These are phyloP conservation scores for Fagopyrum esculentum DNA, from an alignment of 148 eudicot genomes.

Conservation along the genomic window DNA sequence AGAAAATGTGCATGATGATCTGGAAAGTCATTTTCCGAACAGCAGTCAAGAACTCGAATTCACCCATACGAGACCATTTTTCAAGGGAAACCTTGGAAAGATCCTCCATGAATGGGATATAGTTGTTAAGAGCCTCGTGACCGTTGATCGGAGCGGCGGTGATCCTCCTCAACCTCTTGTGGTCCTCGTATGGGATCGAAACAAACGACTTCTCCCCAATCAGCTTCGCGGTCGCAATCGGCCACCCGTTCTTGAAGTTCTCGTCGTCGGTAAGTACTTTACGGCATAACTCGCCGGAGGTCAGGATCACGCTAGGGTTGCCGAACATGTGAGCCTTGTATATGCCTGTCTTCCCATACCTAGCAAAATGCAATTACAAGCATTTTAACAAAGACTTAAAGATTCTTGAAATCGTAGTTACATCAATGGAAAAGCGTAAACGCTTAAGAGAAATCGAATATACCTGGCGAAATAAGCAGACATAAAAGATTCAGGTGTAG, in stretches of 20 bases:
- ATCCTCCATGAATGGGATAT: slow-evolving; percentile 59
- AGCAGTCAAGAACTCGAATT: slow-evolving; percentile 63
- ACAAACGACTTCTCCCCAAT: slow-evolving; percentile 76
- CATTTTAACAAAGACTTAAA: not conserved
- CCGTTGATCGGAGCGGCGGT: slow-evolving; percentile 88
- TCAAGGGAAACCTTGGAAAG: slow-evolving; percentile 40
- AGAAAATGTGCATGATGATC: slow-evolving; percentile 70
- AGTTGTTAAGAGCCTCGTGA: slow-evolving; percentile 65
- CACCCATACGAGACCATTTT: slow-evolving; percentile 65
- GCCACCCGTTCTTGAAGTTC: slow-evolving; percentile 91
- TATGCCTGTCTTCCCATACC: slow-evolving; percentile 60
- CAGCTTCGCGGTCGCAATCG: slow-evolving; percentile 47
- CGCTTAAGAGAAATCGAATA: slow-evolving; percentile 5
- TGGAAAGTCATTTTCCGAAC: slow-evolving; percentile 62
- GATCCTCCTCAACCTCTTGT: too few species aligned
- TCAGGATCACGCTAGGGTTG: slow-evolving; percentile 63
- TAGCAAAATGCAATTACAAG: slow-evolving; percentile 10
- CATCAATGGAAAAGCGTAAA: not conserved
- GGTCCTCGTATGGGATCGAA: too few species aligned
- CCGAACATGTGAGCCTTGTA: slow-evolving; percentile 89
- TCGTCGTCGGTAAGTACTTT: slow-evolving; percentile 74
- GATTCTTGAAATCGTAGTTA: not conserved
- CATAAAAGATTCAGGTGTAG: slow-evolving; percentile 71
- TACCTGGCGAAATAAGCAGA: slow-evolving; percentile 44
- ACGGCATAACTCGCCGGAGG: slow-evolving; percentile 54